A percentile compares a stretch with the other conserved stretches of the same genome.
These are phyloP conservation scores for Vanderwaltozyma verrucispora DNA, from an alignment of 805 yeast genomes.

Conservation along the genomic window DNA sequence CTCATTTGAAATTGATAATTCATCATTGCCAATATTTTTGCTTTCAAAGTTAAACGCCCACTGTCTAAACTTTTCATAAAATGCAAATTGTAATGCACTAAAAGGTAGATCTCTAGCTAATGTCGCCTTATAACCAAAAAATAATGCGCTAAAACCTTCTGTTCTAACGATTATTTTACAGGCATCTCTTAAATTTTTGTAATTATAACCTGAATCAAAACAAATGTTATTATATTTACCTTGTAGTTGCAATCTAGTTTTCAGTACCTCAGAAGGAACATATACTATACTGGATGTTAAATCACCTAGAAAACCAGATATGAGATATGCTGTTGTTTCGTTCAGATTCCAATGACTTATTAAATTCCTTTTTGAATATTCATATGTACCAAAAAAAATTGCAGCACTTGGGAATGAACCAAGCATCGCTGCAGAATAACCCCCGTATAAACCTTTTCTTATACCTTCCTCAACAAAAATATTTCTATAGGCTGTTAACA, in stretches of 20 bases:
- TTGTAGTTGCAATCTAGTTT: constrained; percentile 87
- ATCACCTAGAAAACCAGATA: constrained; percentile 92
- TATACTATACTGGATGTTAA: constrained; percentile 78
- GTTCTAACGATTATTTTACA: constrained; percentile 44
- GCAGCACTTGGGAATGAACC: constrained; percentile 95
- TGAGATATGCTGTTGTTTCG: constrained; percentile 69
- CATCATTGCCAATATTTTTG: constrained; percentile 28
- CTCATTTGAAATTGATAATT: constrained; percentile 51
- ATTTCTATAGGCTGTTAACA: constrained; percentile 65
- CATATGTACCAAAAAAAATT: constrained; percentile 89
- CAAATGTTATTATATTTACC: constrained; percentile 74
- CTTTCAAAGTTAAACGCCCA: constrained; percentile 38
- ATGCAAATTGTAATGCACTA: constrained; percentile 91
- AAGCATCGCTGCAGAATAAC: constrained; percentile 81
- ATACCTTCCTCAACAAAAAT: constrained; percentile 82
- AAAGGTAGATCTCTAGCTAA: constrained; percentile 88
- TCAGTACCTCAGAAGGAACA: constrained; percentile 92
- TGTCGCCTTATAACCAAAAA: constrained; percentile 92
- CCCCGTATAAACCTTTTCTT: constrained; percentile 77
- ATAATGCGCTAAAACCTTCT: constrained; percentile 72
- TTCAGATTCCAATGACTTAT: constrained; percentile 54
- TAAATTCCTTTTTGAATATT: constrained; percentile 59
- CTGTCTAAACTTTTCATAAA: constrained; percentile 70
- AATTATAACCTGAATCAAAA: constrained; percentile 80
- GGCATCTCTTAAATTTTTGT: constrained; percentile 66